Evolutionary conservation across 352 stramenopile species (phyloP), one percentile per base, ranked within the genome.

Genomic region (Globisporangium perplexum): DNA sequence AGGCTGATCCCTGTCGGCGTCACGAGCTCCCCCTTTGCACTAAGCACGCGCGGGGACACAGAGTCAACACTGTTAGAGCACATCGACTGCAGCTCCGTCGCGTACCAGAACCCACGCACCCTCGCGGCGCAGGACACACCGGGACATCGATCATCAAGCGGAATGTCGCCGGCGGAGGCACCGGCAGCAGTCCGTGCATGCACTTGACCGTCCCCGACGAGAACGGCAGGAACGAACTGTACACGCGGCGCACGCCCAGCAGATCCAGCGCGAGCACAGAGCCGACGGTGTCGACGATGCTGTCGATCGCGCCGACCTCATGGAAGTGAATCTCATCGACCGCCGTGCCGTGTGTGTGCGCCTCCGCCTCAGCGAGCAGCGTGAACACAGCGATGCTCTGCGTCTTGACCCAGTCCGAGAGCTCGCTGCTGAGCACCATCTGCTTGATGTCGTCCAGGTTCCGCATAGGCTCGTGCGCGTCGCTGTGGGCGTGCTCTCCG

Each of bases 291-390:
- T 99, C 96, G 24, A 98, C 77, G 67, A 98, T 98, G 57, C 88
- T 98, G 77, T 98, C 96, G 59, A 98, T 95, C 18, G 95, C 92
- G 23, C 96, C 96, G 7, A 99, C 96, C 71, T 99, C 96, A 67
- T 99, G 96, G 70, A 99, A 99, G 66, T 98, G 95, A 47, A 99
- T 95, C 58, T 81, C 62, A 12, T 98, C 90, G 26, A 97, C 59
- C 5, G 76, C 74, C 26, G 93, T 93, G 35, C 96, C 94, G 67
- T 99, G 96, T 31, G 93, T 98, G 28, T 90, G 71, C 23, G 95
- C 93, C 62, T 99, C 96, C 1, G 96, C 93, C 52, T 96, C 65
- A 4, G 95, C 96, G 24, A 99, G 69, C 20, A 86, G 74, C 7
- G 75, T 90, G 74, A 99, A 99, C 6, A 94, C 80, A 11, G 69